These are phyloP conservation scores for Entonaema liquescens DNA, from an alignment of 495 filamentous ascomycete genomes.

Conservation along the genomic window DNA sequence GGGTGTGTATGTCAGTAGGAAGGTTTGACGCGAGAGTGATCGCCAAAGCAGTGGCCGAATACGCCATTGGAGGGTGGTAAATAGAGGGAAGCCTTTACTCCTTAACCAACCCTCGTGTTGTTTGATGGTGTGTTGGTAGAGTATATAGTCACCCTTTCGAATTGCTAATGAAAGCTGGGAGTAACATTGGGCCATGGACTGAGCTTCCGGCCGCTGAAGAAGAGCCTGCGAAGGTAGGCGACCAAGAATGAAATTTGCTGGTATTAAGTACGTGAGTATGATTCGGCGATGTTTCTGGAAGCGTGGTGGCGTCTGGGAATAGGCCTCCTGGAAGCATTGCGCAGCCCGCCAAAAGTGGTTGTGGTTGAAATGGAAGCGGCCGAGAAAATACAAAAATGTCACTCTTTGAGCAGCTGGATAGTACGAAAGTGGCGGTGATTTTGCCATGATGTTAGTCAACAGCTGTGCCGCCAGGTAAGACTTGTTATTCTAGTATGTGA, in stretches of 20 bases:
- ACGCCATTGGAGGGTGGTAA: slow-evolving; percentile 66
- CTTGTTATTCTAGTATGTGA: slow-evolving; percentile 61
- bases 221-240: slow-evolving; percentile 78
- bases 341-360: slow-evolving; percentile 80
- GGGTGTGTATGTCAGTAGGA: slow-evolving; percentile 65
- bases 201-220: slow-evolving; percentile 75
- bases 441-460: slow-evolving; percentile 85
- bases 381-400: slow-evolving; percentile 94
- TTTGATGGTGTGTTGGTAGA: slow-evolving; percentile 73
- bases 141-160: slow-evolving; percentile 76
- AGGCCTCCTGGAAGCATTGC: slow-evolving; percentile 77
- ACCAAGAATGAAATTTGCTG: slow-evolving; percentile 83
- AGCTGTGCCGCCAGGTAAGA: slow-evolving; percentile 78
- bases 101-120: slow-evolving; percentile 73
- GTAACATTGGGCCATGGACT: slow-evolving; percentile 75
- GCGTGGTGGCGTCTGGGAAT: slow-evolving; percentile 74
- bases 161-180: slow-evolving; percentile 78
- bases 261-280: slow-evolving; percentile 86
- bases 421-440: slow-evolving; percentile 76
- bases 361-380: slow-evolving; percentile 85
- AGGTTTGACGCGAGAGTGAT: slow-evolving; percentile 79
- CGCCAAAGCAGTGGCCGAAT: slow-evolving; percentile 87
- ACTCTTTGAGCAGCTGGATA: slow-evolving; percentile 91
- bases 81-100: slow-evolving; percentile 75
- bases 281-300: slow-evolving; percentile 76